Percentiles rank a stretch among this genome's conserved stretches.
Evolutionary conservation across 331 rosid species (phyloP).

Genomic region (Phaseolus coccineus): DNA sequence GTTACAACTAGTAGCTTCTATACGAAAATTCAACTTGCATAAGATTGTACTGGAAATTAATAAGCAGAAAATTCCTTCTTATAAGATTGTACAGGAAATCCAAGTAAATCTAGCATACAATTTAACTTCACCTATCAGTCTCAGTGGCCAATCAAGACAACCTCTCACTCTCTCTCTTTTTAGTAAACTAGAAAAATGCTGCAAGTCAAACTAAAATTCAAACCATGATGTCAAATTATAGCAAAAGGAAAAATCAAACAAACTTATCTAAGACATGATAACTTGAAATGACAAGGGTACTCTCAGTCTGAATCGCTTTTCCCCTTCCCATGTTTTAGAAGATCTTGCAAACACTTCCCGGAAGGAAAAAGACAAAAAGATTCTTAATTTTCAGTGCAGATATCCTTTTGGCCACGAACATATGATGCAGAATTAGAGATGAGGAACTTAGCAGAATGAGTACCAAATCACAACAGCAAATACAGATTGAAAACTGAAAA

Average conservation of each 20-base stretch:
- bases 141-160: background rate
- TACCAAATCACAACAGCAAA: background rate
- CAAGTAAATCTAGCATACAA: conserved; percentile 19
- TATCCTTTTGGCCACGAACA: conserved; percentile 1
- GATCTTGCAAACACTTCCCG: conserved; percentile 18
- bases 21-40: too few species aligned
- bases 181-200: conserved; percentile 20
- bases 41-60: background rate
- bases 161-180: background rate
- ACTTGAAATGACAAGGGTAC: conserved; percentile 22
- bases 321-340: background rate
- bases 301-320: background rate
- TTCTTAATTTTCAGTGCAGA: background rate
- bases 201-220: conserved; percentile 19
- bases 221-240: conserved; percentile 9
- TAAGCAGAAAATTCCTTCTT: conserved; percentile 8
- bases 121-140: conserved; percentile 28
- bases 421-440: conserved; percentile 1
- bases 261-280: background rate
- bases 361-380: background rate
- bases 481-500: background rate
- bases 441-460: background rate
- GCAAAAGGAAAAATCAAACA: conserved; percentile 20
- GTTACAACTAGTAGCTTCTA: background rate
- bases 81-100: background rate